A percentile compares a stretch with the other conserved stretches of the same genome.
These are phyloP conservation scores for Dalbergia cultrata DNA, from an alignment of 306 rosid genomes.

Conservation along the genomic window DNA sequence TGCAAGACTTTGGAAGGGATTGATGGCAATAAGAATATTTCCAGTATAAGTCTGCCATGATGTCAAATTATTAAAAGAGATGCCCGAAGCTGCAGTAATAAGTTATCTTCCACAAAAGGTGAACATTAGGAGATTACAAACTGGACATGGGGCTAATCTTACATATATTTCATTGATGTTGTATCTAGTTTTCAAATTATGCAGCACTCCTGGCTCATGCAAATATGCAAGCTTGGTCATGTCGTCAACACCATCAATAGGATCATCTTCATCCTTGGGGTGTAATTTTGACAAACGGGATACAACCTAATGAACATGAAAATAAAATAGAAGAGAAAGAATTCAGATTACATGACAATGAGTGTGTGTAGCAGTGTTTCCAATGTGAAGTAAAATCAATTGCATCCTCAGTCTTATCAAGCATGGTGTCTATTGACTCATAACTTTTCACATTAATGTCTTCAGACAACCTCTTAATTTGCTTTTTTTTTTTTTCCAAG, in stretches of 20 bases:
- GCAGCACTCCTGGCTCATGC: conserved; percentile 93
- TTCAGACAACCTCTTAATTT: conserved; percentile 25
- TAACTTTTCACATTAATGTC: conserved; percentile 16
- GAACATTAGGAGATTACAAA: conserved; percentile 45
- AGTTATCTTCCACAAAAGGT: conserved; percentile 46
- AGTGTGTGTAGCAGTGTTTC: background rate
- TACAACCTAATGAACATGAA: conserved; percentile 64
- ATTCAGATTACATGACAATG: conserved; percentile 35
- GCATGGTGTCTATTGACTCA: conserved; percentile 23
- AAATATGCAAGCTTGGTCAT: conserved; percentile 89
- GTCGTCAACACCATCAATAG: conserved; percentile 81
- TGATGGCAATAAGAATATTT: conserved; percentile 94
- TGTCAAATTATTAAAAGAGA: conserved; percentile 55
- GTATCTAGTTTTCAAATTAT: conserved; percentile 79
- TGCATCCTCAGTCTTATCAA: conserved; percentile 33
- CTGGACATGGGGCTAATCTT: conserved; percentile 53
- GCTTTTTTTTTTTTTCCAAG: background rate
- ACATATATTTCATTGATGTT: conserved; percentile 85
- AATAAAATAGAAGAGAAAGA: conserved; percentile 30
- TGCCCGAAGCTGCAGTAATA: conserved; percentile 46
- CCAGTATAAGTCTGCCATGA: conserved; percentile 90
- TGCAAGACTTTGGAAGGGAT: conserved; percentile 84
- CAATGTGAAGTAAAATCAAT: conserved; percentile 33
- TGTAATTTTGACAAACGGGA: conserved; percentile 70
- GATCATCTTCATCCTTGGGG: conserved; percentile 77